Evolutionary conservation across 495 filamentous ascomycete genomes (phyloP), one percentile per base, ranked within the genome.

Genomic region (Penicillium coffeae): DNA sequence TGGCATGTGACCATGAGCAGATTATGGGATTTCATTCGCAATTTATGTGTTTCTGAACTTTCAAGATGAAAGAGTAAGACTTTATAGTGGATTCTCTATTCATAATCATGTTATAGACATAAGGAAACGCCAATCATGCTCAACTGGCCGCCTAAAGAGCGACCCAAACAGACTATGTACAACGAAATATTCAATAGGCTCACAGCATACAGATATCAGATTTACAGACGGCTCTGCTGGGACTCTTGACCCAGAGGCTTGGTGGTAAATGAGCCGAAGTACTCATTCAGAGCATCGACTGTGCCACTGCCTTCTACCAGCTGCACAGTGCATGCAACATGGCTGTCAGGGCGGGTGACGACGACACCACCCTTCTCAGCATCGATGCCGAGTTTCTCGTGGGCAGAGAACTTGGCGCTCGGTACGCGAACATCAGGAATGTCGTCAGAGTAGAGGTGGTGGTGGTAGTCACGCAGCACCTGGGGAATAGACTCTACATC

Each of bases 381-480:
- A 54, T 87, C 77, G 19, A 95, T 64, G 0, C 90, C 90, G 75
- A 94, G 86, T 77, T 92, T 94, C 40, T 86, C 82, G 72, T 96
- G 90, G 20, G 89, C 89, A 8, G 87, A 74, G 21, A 83, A 88
- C 49, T 70, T 71, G 15, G 86, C 84, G 38, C 83, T 70, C 0
- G 86, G 85, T 1, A 87, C 83, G 10, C 79, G 72, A 36, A 76
- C 69, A 63, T 92, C 87, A 76, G 83, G 85, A 35, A 88, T 76
- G 66, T 94, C 87, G 54, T 95, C 90, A 4, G 89, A 86, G 58
- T 94, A 95, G 38, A 95, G 76, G 63, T 93, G 86, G 55, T 90
- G 81, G 51, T 83, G 74, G 69, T 95, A 95, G 45, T 87, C 73
- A 2, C 79, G 81, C 22, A 92, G 71, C 10, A 87, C 56, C 33